Evolutionary conservation across 805 yeast genomes (phyloP), one percentile per base, ranked within the genome.

Genomic region (Candida schatavii): DNA sequence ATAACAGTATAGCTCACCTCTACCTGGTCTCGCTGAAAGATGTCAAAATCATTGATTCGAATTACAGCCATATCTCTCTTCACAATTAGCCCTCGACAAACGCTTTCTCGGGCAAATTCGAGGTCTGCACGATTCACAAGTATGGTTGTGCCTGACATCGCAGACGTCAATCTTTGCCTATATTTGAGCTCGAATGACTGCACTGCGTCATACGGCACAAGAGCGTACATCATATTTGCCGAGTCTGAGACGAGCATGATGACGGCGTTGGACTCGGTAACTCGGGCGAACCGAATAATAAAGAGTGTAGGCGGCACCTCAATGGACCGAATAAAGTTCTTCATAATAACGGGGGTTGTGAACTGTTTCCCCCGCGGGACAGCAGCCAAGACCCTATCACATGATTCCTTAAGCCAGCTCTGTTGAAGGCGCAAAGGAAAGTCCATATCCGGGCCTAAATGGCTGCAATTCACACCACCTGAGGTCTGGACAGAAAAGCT

Each of bases 11-110:
- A 14, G 31, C 45, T 51, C 18, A 30, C 17, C 15, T 38, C 41
- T 35, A 55, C 44, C 41, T 59, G 66, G 42, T 68, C 70, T 36
- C 68, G 49, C 39, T 56, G 61, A 34, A 64, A 65, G 15, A 67
- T 46, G 2, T 55, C 57, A 20, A 69, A 53, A 13, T 59, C 64
- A 3, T 41, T 23, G 2, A 69, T 51, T 31, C 66, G 64, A 15
- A 68, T 41, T n/a, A 58, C 51, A 0, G 57, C 51, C 2, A 60
- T 32, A 36, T 56, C 58, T 22, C 17, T 17, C 15, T 15, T n/a
- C n/a, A n/a, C n/a, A n/a, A n/a, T n/a, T n/a, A 7, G 22, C 47
- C 39, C 11, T 41, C 43, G 13, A 35, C 23, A 22, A 6, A 35
- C 9, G 9, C 18, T 22, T 15, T 31, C 22, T 15, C 39, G 51